These are phyloP conservation scores for Lentithecium fluviatile DNA, from an alignment of 495 filamentous ascomycete genomes.

Conservation along the genomic window DNA sequence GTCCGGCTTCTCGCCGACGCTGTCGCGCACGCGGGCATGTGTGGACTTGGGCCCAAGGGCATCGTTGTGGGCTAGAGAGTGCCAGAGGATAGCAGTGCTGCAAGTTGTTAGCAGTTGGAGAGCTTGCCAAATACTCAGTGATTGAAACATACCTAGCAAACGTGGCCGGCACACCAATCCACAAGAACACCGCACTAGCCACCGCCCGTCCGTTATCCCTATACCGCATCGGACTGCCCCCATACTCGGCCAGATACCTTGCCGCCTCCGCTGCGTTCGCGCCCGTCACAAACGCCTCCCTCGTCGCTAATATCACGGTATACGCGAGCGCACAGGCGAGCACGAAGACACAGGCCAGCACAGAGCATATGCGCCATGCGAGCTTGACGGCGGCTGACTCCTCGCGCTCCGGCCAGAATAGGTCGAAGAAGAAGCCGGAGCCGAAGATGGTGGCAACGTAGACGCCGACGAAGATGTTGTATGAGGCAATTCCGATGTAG, in stretches of 20 bases:
- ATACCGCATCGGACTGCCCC: constrained; percentile 41
- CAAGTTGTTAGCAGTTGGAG: constrained; percentile 3
- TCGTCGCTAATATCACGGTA: constrained; percentile 49
- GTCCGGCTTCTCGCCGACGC: constrained; percentile 1
- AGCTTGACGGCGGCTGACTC: constrained; percentile 47
- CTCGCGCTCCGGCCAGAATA: constrained; percentile 53
- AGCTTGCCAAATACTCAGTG: too few species aligned
- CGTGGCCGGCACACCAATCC: constrained; percentile 44
- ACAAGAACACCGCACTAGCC: constrained; percentile 46
- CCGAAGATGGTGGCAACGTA: constrained; percentile 56
- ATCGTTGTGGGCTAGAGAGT: constrained; percentile 22
- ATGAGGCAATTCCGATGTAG: constrained; percentile 50
- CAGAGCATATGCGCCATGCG: constrained; percentile 51
- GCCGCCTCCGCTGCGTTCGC: constrained; percentile 34
- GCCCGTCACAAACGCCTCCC: constrained; percentile 43
- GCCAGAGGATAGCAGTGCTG: constrained; percentile 28
- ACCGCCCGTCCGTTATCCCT: constrained; percentile 44
- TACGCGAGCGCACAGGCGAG: constrained; percentile 46
- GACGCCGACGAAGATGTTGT: constrained; percentile 56
- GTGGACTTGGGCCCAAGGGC: constrained; percentile 24
- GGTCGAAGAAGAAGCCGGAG: constrained; percentile 55
- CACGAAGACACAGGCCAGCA: constrained; percentile 46
- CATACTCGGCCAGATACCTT: constrained; percentile 37
- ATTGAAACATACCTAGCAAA: constrained; percentile 34
- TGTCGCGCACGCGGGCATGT: constrained; percentile 7